Percentiles rank a stretch among this genome's conserved stretches.
These are phyloP conservation scores for Didymella pomorum DNA, from an alignment of 2,329 filamentous ascomycete species.

Conservation along the genomic window DNA sequence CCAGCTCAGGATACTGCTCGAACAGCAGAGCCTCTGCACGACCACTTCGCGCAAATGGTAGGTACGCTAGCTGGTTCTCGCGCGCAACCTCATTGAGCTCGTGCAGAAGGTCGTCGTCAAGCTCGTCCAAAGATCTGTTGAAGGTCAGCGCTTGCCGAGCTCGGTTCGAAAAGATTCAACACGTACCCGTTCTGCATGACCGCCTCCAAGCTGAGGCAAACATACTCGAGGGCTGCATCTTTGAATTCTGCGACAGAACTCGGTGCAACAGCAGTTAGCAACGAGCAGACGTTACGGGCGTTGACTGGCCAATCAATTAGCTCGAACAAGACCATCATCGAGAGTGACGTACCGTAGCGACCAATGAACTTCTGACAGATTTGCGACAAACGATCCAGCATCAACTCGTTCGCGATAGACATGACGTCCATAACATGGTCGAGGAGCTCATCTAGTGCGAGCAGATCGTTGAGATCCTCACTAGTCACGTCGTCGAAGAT, in stretches of 20 bases:
- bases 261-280: conserved; percentile 86
- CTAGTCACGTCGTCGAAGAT: conserved; percentile 81
- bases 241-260: conserved; percentile 88
- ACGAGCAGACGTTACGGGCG: conserved; percentile 78
- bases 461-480: conserved; percentile 58
- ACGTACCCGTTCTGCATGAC: conserved; percentile 84
- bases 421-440: conserved; percentile 92
- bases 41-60: conserved; percentile 80
- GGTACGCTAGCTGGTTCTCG: conserved; percentile 79
- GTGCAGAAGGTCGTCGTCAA: conserved; percentile 82
- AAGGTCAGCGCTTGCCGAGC: conserved; percentile 17
- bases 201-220: conserved; percentile 88
- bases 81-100: conserved; percentile 84
- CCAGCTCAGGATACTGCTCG: conserved; percentile 70
- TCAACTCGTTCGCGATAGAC: conserved; percentile 88
- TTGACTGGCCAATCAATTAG: conserved; percentile 38
- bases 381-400: conserved; percentile 90
- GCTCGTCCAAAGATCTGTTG: conserved; percentile 74
- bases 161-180: background rate
- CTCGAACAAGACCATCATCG: conserved; percentile 24
- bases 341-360: conserved; percentile 67
- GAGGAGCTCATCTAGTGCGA: conserved; percentile 77
- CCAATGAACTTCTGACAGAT: conserved; percentile 87
- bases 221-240: conserved; percentile 85
- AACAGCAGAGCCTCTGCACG: conserved; percentile 72